Evolutionary conservation across 768 basidiomycete genomes (phyloP), one percentile per base, ranked within the genome.

Genomic region (Ramaria sp.): DNA sequence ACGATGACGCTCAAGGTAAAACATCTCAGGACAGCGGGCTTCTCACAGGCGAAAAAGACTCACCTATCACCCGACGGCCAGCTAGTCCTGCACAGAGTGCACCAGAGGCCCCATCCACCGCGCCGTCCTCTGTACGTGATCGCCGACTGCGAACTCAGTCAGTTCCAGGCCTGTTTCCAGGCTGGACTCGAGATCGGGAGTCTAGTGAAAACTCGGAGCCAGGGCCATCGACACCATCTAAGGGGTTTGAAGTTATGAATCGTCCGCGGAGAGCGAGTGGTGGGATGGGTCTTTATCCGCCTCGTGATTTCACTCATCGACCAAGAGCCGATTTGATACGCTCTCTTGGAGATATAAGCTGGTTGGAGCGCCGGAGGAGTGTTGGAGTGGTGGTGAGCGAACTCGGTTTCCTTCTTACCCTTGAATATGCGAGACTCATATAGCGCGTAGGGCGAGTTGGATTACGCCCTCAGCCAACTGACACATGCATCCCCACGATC

Each of bases 281-380:
- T 30, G 48, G 59, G 15, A 43, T 33, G 48, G 17, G 11, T 45
- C 42, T 37, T 7, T 22, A 51, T 19, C 55, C 27, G 17, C 19
- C 22, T 9, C 22, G 34, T 38, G 38, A 58, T 10, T n/a, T 50
- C 37, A 15, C 38, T 27, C 42, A 58, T 11, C 39, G 58, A 53
- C 34, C 57, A 42, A 47, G 39, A 51, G 42, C 56, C n/a, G 43
- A 60, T 20, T 66, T 75, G 15, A 73, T 78, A 31, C 73, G 80
- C 57, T 82, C 77, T 59, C 70, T 88, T 39, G 80, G 81, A 31
- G 86, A 91, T 64, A 73, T 87, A 51, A 87, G 87, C 65, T 91
- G 89, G 89, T 71, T 89, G 34, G 78, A 84, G 57, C 79, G 84
- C 51, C 75, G 89, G 53, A 78, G 87, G 57, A 88, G 83, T 65